These are phyloP conservation scores for Naganishia liquefaciens DNA, from an alignment of 1,284 basidiomycete genomes.

Conservation along the genomic window DNA sequence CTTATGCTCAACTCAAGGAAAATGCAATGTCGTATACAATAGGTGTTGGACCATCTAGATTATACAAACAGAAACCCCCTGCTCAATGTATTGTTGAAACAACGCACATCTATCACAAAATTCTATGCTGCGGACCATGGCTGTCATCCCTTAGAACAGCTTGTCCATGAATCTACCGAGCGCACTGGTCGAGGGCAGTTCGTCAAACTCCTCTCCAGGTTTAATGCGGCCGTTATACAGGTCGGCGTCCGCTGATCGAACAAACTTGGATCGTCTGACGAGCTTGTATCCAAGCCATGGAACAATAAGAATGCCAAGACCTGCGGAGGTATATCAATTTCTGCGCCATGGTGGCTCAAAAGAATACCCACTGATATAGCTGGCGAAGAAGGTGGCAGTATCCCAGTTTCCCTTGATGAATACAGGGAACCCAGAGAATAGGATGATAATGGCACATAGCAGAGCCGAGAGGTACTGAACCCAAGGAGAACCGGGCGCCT, in stretches of 20 bases:
- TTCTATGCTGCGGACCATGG: not conserved
- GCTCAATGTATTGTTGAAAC: constrained; percentile 19
- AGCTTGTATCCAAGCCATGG: constrained; percentile 30
- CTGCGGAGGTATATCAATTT: not conserved
- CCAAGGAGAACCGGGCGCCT: constrained; percentile 60
- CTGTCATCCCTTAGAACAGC: constrained; percentile 12
- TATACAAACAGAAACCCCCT: constrained; percentile 15
- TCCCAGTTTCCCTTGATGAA: constrained; percentile 64
- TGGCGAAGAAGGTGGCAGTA: constrained; percentile 48
- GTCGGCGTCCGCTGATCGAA: constrained; percentile 26
- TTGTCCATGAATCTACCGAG: constrained; percentile 23
- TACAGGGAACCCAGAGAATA: constrained; percentile 54
- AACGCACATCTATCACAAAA: constrained; percentile 8
- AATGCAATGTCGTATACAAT: constrained; percentile 11
- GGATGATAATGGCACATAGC: constrained; percentile 25
- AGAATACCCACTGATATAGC: constrained; percentile 49
- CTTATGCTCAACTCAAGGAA: too few species aligned
- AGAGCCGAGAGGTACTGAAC: constrained; percentile 56
- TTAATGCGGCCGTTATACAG: constrained; percentile 29
- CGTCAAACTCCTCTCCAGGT: constrained; percentile 27
- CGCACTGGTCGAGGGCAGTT: constrained; percentile 5
- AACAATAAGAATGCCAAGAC: constrained; percentile 17
- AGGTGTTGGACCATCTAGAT: constrained; percentile 21
- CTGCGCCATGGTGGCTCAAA: not conserved
- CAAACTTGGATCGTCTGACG: constrained; percentile 15